Percentiles rank a stretch among this genome's conserved stretches.
Conservation (phyloP, 2,329 filamentous ascomycete genomes). For the Plenodomus lindquistii region DNA sequence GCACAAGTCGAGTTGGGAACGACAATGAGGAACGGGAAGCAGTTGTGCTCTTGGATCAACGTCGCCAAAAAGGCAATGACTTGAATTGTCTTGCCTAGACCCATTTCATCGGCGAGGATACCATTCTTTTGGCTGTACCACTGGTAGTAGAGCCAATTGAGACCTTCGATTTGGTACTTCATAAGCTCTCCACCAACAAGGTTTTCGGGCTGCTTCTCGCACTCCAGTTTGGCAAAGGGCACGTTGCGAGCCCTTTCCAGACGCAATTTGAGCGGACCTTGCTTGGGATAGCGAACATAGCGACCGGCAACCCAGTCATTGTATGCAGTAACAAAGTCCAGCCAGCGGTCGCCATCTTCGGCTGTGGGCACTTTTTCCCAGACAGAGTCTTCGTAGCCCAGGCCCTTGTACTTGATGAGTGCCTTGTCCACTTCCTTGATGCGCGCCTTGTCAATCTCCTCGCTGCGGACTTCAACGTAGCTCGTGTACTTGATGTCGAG, state of each 20-base stretch:
- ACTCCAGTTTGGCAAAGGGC: slow-evolving; percentile 69
- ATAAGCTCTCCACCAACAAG: slow-evolving; percentile 82
- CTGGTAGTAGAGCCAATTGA: slow-evolving; percentile 94
- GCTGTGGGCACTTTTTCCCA: slow-evolving; percentile 80
- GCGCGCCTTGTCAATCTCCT: slow-evolving; percentile 71
- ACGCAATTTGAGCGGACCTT: slow-evolving; percentile 64
- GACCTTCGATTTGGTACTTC: slow-evolving; percentile 88
- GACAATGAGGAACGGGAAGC: slow-evolving; percentile 90
- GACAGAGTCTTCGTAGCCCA: slow-evolving; percentile 86
- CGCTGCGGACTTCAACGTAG: slow-evolving; percentile 60
- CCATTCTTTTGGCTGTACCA: slow-evolving; percentile 82
- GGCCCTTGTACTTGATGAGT: slow-evolving; percentile 88
- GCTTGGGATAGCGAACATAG: slow-evolving; percentile 66
- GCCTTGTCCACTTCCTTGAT: slow-evolving; percentile 74
- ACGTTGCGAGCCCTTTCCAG: slow-evolving; percentile 68
- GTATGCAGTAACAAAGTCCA: slow-evolving; percentile 81
- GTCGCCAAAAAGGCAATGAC: slow-evolving; percentile 81
- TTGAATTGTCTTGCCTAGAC: slow-evolving; percentile 95
- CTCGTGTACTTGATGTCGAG: slow-evolving; percentile 74
- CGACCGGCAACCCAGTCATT: slow-evolving; percentile 81
- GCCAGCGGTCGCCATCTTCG: slow-evolving; percentile 70
- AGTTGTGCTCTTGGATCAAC: slow-evolving; percentile 64
- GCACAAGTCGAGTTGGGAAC: slow-evolving; percentile 93
- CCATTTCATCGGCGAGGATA: slow-evolving; percentile 97
- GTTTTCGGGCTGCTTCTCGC: slow-evolving; percentile 71